Base-by-base conservation (phyloP, 495 filamentous ascomycete species). In the Pyrenopolyporus hunteri region DNA sequence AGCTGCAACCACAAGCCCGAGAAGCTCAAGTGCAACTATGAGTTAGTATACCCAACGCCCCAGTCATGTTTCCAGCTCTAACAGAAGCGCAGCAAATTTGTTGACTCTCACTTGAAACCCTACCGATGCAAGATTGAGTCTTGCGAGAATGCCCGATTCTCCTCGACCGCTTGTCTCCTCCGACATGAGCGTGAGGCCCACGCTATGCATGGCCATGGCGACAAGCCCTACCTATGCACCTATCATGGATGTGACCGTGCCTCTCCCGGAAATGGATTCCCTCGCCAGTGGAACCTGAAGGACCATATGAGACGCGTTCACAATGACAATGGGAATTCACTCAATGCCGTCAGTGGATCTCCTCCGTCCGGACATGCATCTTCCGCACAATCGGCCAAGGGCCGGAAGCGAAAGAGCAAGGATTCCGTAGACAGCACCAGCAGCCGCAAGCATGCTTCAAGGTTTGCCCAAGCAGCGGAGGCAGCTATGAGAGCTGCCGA, bases 241-340 rank as follows among this genome's bases (percentile, higher is more conserved):
- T 93, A 89, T 74, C 80, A 86, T 43, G 90, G 89, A 47, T 97
- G 92, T 69, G 91, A 96, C 50, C 87, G 92, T 53, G 84, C 90
- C 45, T 75, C 86, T 39, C 79, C 83, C 19, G 90, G 89, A 67
- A 87, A 92, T 73, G 92, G 92, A 67, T 97, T 97, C 68, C 92
- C 91, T 28, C 85, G 92, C 70, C 85, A 91, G 64, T 97, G 92
- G 89, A 97, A 97, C 75, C 82, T 95, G 26, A 84, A 86, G 74
- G 92, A 97, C 80, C 92, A 97, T 79, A 95, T 96, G 91, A 88
- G 88, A 71, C 85, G 92, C 57, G 90, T 96, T 11, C 92, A 97
- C 76, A 89, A 93, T 75, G 90, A 92, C 76, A 84, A 76, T 53
- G 78, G 78, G 28, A 69, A 72, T 55, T 59, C 72, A 6, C 68